These are phyloP conservation scores for Neonectria magnoliae DNA, from an alignment of 2,329 filamentous ascomycete genomes.

Conservation along the genomic window DNA sequence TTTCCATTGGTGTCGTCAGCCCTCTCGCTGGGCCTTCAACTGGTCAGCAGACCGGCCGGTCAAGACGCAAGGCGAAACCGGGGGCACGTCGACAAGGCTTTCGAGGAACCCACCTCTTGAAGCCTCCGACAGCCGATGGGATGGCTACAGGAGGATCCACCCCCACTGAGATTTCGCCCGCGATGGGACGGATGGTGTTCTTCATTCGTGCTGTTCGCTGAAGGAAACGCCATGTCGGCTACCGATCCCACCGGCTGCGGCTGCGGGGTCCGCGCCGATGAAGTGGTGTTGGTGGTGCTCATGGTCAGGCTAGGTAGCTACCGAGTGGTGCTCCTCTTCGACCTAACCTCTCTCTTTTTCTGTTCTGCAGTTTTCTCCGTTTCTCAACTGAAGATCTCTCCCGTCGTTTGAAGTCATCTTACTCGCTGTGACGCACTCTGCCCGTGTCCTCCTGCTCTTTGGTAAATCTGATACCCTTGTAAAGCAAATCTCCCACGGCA, in stretches of 20 bases:
- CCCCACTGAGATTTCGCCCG: conserved; percentile 9
- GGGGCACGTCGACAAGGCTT: not conserved
- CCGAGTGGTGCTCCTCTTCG: not conserved
- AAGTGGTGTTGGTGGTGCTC: not conserved
- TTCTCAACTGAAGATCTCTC: not conserved
- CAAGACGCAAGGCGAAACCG: conserved; percentile 12
- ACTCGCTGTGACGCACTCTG: not conserved
- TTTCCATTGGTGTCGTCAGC: conserved; percentile 24
- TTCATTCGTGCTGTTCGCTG: not conserved
- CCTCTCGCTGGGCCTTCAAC: conserved; percentile 15
- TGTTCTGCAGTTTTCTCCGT: not conserved
- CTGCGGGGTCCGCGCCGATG: conserved; percentile 16
- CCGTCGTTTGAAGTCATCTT: not conserved
- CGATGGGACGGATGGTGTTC: conserved; percentile 5
- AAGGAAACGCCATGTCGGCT: not conserved
- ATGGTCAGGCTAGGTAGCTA: not conserved
- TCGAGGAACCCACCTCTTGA: not conserved
- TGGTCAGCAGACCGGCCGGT: conserved; percentile 16
- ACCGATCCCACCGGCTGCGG: conserved; percentile 7
- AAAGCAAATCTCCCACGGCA: not conserved
- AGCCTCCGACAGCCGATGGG: not conserved
- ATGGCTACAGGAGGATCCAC: conserved; percentile 1
- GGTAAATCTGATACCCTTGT: conserved; percentile 1
- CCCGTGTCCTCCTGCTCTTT: not conserved
- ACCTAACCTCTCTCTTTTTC: not conserved